Base-by-base conservation (phyloP, 495 filamentous ascomycete genomes). In the Cercophora newfieldiana region DNA sequence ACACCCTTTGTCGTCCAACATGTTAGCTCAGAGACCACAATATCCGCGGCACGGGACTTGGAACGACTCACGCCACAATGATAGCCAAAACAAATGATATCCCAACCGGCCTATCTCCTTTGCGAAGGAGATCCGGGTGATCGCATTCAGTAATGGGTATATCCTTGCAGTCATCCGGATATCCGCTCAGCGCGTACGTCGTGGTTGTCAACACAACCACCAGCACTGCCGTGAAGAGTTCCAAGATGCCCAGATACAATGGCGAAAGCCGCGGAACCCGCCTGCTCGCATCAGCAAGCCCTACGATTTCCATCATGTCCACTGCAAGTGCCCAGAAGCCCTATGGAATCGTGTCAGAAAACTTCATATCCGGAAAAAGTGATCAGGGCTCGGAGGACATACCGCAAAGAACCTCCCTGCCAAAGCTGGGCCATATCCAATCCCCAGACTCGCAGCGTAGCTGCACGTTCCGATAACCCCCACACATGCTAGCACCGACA, bases 361-460 rank as follows among this genome's bases (percentile, higher is more conserved):
- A 24, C 48, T 6, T 6, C 16, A 51, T 24, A 16, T n/a, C 48
- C 5, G 18, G 48, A n/a, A n/a, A n/a, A 51, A 51, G 18, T n/a
- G 8, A 47, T 47, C 37, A 47, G 7, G 18, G n/a, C n/a, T n/a
- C n/a, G n/a, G n/a, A n/a, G n/a, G n/a, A n/a, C 50, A 19, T 53
- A 53, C 50, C 50, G 50, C 50, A 22, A 53, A 7, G n/a, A 53
- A 53, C n/a, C 50, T 53, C 50, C 50, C 50, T 22, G 50, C 50
- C n/a, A 53, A 22, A 10, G 50, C 50, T 53, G n/a, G 2, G 25
- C 50, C 50, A 53, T 53, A 53, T 2, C 50, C 50, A 53, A 53
- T 19, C 14, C 50, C 50, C 16, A 53, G n/a, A 19, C 14, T 53
- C 24, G 50, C 50, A 22, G 50, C 50, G 25, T 22, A 22, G 22